A percentile compares a stretch with the other conserved stretches of the same genome.
phyloP scores from a whole-genome alignment of 768 basidiomycete species.

The Auricularia sp. region DNA sequence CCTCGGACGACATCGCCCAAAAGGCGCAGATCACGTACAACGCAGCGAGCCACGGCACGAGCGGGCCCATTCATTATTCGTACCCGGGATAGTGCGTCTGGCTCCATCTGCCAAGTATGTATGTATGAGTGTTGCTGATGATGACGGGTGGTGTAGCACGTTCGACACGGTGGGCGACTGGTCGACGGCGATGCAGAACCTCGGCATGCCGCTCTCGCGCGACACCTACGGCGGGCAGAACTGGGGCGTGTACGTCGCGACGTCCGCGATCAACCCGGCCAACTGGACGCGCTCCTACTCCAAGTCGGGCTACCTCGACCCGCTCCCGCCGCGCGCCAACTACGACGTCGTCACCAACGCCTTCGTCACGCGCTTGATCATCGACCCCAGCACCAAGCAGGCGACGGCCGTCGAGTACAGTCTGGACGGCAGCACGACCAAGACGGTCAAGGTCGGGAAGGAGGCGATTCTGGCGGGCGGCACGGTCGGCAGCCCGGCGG shows the following conservation, averaged over 20 bases:
- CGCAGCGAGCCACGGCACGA: constrained; percentile 36
- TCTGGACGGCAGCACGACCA: constrained; percentile 18
- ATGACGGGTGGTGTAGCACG: background rate
- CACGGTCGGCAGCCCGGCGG: constrained; percentile 40
- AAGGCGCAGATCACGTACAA: constrained; percentile 37
- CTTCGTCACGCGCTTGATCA: constrained; percentile 46
- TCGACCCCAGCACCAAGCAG: constrained; percentile 19
- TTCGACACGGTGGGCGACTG: background rate
- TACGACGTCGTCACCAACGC: constrained; percentile 51
- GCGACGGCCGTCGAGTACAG: constrained; percentile 43
- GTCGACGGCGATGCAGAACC: background rate
- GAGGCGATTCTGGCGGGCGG: constrained; percentile 44
- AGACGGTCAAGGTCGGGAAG: constrained; percentile 42
- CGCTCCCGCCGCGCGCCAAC: constrained; percentile 50
- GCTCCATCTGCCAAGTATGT: background rate
- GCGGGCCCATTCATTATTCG: constrained; percentile 38
- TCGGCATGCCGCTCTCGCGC: background rate
- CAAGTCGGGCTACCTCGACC: constrained; percentile 53
- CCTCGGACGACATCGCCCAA: constrained; percentile 27
- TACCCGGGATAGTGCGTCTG: constrained; percentile 13
- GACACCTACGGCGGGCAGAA: constrained; percentile 39
- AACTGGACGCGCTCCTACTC: constrained; percentile 60
- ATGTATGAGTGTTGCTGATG: too few species aligned
- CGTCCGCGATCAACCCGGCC: constrained; percentile 48
- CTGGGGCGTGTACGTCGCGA: constrained; percentile 43